Percentiles rank a stretch among this genome's conserved stretches.
These are phyloP conservation scores for Phytophthora pinifolia DNA, from an alignment of 352 stramenopile species.

Conservation along the genomic window DNA sequence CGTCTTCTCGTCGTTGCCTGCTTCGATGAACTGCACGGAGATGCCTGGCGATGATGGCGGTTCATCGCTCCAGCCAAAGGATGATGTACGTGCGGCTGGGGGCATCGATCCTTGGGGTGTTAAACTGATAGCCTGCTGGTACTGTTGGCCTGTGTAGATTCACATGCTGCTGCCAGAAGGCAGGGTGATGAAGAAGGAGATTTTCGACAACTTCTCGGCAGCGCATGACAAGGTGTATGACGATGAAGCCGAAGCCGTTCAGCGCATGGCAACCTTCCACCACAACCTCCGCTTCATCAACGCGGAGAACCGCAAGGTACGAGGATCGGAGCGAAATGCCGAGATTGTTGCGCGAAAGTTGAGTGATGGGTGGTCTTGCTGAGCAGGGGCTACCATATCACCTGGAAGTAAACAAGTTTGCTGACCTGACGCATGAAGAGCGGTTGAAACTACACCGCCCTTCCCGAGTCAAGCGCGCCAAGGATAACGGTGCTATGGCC, in stretches of 20 bases:
- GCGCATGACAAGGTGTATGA: constrained; percentile 64
- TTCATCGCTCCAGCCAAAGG: constrained; percentile 49
- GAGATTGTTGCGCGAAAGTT: background rate
- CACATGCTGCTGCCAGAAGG: constrained; percentile 84
- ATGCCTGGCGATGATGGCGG: constrained; percentile 48
- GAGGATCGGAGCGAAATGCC: background rate
- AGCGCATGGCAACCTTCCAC: constrained; percentile 72
- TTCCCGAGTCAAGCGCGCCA: constrained; percentile 46
- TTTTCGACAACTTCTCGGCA: constrained; percentile 72
- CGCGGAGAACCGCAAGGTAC: constrained; percentile 77
- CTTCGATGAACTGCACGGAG: constrained; percentile 83
- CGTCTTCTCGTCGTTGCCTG: constrained; percentile 69
- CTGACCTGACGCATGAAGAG: constrained; percentile 79
- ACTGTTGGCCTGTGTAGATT: constrained; percentile 42
- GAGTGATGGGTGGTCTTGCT: background rate
- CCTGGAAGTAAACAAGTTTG: constrained; percentile 81
- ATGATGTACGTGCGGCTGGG: constrained; percentile 51
- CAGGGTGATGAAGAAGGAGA: constrained; percentile 43
- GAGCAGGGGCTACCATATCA: constrained; percentile 74
- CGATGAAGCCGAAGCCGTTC: constrained; percentile 39
- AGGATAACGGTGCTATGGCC: constrained; percentile 59
- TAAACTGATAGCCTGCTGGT: constrained; percentile 8
- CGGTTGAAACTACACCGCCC: constrained; percentile 47
- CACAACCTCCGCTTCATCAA: constrained; percentile 88
- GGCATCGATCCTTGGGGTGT: background rate